Conservation (phyloP, 306 rosid genomes). For the Vicia sativa region DNA sequence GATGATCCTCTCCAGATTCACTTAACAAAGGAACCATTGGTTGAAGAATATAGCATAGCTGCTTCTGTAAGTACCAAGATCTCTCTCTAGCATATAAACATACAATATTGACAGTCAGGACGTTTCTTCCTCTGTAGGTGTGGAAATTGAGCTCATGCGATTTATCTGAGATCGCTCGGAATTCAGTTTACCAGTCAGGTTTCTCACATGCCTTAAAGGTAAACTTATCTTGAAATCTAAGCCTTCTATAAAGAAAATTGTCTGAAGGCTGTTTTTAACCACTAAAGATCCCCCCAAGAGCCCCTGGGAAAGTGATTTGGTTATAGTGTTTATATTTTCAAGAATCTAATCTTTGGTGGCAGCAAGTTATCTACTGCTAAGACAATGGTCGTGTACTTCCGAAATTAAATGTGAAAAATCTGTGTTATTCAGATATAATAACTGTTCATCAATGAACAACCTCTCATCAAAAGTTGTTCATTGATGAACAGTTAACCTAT, state of each 20-base stretch:
- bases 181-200: slow-evolving; percentile 95
- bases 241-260: slow-evolving; percentile 18
- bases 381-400: no score
- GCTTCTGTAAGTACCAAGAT: slow-evolving; percentile 75
- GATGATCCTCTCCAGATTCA: slow-evolving; percentile 99
- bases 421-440: no score
- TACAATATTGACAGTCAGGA: slow-evolving; percentile 9
- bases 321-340: neutral
- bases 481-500: no score
- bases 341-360: neutral
- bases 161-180: slow-evolving; percentile 91
- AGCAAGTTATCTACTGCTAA: no score
- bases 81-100: slow-evolving; percentile 34
- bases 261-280: neutral
- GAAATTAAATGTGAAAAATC: no score
- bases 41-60: slow-evolving; percentile 97
- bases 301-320: neutral
- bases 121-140: slow-evolving; percentile 53
- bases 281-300: neutral
- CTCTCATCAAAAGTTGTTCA: no score
- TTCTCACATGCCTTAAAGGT: slow-evolving; percentile 96
- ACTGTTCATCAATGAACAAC: no score
- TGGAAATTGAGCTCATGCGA: slow-evolving; percentile 98
- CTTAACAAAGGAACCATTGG: slow-evolving; percentile 95
- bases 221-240: slow-evolving; percentile 22